Evolutionary conservation across 2,329 filamentous ascomycete species (phyloP), one percentile per base, ranked within the genome.

Genomic region (Pleurostoma richardsiae): DNA sequence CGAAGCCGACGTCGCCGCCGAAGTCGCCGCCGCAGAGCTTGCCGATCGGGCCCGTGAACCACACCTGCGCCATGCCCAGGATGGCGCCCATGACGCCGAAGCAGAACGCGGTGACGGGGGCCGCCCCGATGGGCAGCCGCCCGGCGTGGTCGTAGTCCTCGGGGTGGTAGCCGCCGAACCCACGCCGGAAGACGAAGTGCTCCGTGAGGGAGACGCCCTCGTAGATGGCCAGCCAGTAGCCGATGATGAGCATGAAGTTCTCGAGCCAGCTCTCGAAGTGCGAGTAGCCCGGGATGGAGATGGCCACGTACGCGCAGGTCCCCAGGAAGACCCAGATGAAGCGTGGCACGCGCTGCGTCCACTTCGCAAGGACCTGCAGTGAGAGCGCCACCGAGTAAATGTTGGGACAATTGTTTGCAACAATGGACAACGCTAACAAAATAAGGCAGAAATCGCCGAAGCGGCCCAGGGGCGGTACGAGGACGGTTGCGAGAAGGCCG

Each of bases 201-300:
- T 89, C 85, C 2, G 74, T 69, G 19, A 88, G 61, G 1, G 78
- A 71, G 52, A 89, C 79, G 41, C 78, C 83, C 52, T 81, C 77
- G 66, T 89, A 90, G 56, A 89, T 86, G 42, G 84, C 80, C 2
- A 89, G 73, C 85, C 86, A 90, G 69, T 89, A 90, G 3, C 79
- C 79, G 51, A 83, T 82, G 44, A 83, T 60, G 50, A 79, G 65
- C 80, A 89, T 86, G 66, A 89, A 87, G 64, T 86, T 85, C 59
- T 85, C 76, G 10, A 89, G 71, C 3, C 85, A 76, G 5, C 63
- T 59, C 53, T 82, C 79, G 61, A 88, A 88, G 58, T 83, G 72
- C 4, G 65, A 66, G 66, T 86, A 88, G 2, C 83, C 86, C 0
- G 84, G 83, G 44, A 90, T 85, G 6, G 83, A 79, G 55, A 89